Evolutionary conservation across 116 monocot genomes (phyloP).

Genomic region (Papilionanthe hybrid): DNA sequence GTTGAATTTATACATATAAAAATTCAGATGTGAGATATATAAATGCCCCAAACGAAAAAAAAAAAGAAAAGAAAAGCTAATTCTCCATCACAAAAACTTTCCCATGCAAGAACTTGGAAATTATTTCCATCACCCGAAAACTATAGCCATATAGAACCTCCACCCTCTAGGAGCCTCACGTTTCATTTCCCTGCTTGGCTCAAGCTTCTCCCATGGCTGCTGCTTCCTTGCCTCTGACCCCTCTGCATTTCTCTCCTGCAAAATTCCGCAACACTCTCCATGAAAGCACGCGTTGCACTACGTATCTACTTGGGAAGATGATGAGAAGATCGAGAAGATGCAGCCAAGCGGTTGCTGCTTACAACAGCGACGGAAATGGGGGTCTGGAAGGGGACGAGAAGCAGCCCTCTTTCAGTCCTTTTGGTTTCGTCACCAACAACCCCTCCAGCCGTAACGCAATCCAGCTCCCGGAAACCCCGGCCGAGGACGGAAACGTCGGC

Average conservation of each 20-base stretch:
- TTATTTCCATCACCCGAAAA: no score
- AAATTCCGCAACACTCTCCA: not conserved
- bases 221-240: not conserved
- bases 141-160: not conserved
- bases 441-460: slow-evolving; percentile 90
- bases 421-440: slow-evolving; percentile 94
- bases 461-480: slow-evolving; percentile 84
- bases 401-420: slow-evolving; percentile 65
- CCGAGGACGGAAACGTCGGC: slow-evolving; percentile 98
- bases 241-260: not conserved
- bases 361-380: slow-evolving; percentile 9
- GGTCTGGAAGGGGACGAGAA: slow-evolving; percentile 21
- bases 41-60: no score
- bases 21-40: no score
- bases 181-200: not conserved
- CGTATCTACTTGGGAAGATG: not conserved
- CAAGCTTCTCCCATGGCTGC: not conserved
- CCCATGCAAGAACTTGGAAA: no score
- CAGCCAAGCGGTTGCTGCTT: slow-evolving; percentile 9
- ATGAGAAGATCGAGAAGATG: not conserved
- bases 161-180: not conserved
- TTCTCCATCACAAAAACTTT: not conserved
- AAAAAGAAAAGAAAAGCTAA: no score
- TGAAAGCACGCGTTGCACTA: not conserved
- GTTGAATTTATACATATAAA: no score